These are phyloP conservation scores for Naganishia cerealis DNA, from an alignment of 1,284 basidiomycete species.

Conservation along the genomic window DNA sequence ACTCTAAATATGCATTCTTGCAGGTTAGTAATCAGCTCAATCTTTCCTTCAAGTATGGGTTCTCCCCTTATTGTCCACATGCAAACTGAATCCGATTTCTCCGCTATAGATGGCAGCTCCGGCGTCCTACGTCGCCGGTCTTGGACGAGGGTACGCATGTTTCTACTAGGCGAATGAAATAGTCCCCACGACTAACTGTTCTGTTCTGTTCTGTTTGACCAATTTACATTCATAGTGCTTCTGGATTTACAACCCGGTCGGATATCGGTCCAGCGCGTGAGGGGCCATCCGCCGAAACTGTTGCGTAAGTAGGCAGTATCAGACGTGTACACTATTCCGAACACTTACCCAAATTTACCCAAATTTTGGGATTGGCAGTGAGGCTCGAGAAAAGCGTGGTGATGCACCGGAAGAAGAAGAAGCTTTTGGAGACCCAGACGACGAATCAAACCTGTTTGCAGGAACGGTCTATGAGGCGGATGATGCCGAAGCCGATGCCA, in stretches of 20 bases:
- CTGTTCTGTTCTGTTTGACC: not conserved
- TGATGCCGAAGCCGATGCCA: conserved; percentile 94
- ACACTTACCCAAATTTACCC: not conserved
- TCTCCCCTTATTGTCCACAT: not conserved
- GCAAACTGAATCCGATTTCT: not conserved
- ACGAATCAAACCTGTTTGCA: conserved; percentile 93
- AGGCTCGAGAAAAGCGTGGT: conserved; percentile 76
- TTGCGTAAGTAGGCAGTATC: conserved; percentile 63
- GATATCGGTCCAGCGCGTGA: conserved; percentile 98
- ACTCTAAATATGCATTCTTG: conserved; percentile 30
- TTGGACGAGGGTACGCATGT: conserved; percentile 79
- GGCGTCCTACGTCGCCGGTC: conserved; percentile 91
- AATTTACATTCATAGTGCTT: conserved; percentile 63
- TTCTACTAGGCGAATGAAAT: not conserved
- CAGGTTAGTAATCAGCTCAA: conserved; percentile 17
- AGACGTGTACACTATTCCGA: not conserved
- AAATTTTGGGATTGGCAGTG: conserved; percentile 56
- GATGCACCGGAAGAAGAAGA: conserved; percentile 69
- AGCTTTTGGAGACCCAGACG: conserved; percentile 88
- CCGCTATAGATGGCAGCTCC: conserved; percentile 65
- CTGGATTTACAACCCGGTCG: conserved; percentile 95
- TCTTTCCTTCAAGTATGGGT: not conserved
- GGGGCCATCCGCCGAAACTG: conserved; percentile 81
- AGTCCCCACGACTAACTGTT: conserved; percentile 7
- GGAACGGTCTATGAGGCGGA: conserved; percentile 95